phyloP scores from a whole-genome alignment of 2,329 filamentous ascomycete genomes.

The Aureobasidium mangrovei region DNA sequence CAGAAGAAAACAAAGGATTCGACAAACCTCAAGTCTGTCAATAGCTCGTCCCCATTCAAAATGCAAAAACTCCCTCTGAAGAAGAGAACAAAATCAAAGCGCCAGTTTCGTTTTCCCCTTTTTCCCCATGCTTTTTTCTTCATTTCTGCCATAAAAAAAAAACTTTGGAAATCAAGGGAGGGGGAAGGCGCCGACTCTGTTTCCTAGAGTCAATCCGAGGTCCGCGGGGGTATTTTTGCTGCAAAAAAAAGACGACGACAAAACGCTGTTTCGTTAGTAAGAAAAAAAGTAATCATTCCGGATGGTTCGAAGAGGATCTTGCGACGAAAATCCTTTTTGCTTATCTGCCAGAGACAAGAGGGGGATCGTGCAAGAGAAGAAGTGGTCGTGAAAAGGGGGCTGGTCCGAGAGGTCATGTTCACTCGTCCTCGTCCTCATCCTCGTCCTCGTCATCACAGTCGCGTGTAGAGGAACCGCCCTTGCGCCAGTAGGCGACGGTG shows the following conservation, averaged over 20 bases:
- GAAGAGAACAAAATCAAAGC: not conserved
- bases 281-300: conserved; percentile 2
- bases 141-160: not conserved
- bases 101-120: not conserved
- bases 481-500: conserved; percentile 30
- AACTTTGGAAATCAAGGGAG: not conserved
- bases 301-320: conserved; percentile 3
- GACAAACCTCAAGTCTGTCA: too few relatives aligned
- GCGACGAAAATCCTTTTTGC: not conserved
- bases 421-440: not conserved
- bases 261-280: conserved; percentile 11
- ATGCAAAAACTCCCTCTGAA: not conserved
- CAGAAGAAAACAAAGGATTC: too few relatives aligned
- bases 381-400: not conserved
- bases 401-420: not conserved
- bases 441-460: conserved; percentile 9
- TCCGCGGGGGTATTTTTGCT: conserved; percentile 4
- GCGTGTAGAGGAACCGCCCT: not conserved
- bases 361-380: not conserved
- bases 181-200: not conserved
- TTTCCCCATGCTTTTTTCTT: not conserved
- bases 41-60: too few relatives aligned
- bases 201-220: not conserved
- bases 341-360: not conserved
- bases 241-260: not conserved